Base-by-base conservation (phyloP, 164 flowering plant genomes). In the Vitis riparia region DNA sequence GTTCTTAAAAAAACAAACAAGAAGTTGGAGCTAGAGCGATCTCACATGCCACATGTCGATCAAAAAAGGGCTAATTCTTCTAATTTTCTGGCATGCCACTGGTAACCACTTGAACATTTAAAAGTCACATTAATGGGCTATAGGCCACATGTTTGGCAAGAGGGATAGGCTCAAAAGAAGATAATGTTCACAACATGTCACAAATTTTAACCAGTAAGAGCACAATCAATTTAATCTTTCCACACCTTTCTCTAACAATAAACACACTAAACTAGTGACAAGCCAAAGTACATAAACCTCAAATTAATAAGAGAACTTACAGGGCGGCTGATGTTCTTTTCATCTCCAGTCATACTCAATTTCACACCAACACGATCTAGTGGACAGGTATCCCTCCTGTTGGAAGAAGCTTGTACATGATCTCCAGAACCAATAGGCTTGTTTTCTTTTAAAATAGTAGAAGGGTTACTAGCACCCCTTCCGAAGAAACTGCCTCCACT, bases 401-500 rank as follows among this genome's bases (percentile, higher is more conserved):
- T 73, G 52, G 73, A 68, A 74, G 85, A 73, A 76, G 77, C 55
- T 75, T 85, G 88, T 59, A 57, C 67, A 71, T 78, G 84, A 75
- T 89, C 92, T 29, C 77, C 77, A 63, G 77, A 79, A 74, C 76
- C 68, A 72, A 47, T 83, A 67, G 79, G 58, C 77, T 82, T 92
- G 71, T 71, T 84, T 51, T 84, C 88, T 84, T 86, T 92, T 23
- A 73, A 63, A 79, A 77, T 73, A 71, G 75, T 66, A 17, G 87
- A 69, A 75, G 81, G 67, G 70, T 77, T 65, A 51, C 75, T 78
- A 55, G 71, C 32, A 65, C 84, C 78, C 75, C 71, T 89, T 58
- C 97, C 94, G 80, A 92, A 94, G 67, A 91, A 85, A 76, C 80
- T 79, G 71, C 87, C 79, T 32, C 91, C 94, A 79, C 85, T 77